Conservation (phyloP, 2,329 filamentous ascomycete genomes). For the Cadophora gregata region DNA sequence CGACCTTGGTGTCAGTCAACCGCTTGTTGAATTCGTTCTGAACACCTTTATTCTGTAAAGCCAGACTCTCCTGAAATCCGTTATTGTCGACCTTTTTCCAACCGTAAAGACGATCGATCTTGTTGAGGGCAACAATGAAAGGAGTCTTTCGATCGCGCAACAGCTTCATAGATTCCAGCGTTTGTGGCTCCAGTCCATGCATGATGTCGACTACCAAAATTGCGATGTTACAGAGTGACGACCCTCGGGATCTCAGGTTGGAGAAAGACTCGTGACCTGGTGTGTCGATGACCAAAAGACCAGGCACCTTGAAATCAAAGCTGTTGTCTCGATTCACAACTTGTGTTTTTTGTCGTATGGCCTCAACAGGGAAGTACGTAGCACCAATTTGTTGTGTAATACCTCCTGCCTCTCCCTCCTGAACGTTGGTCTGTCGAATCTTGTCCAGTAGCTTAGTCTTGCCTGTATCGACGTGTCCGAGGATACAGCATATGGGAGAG, state of each 20-base stretch:
- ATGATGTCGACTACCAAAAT: slow-evolving; percentile 99
- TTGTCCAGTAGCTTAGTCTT: slow-evolving; percentile 99
- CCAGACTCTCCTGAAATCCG: slow-evolving; percentile 91
- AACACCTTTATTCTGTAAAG: slow-evolving; percentile 88
- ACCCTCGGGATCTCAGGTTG: slow-evolving; percentile 94
- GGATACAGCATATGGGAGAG: slow-evolving; percentile 98
- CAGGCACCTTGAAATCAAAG: slow-evolving; percentile 97
- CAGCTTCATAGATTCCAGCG: slow-evolving; percentile 94
- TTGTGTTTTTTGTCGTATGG: slow-evolving; percentile 87
- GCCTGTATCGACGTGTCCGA: slow-evolving; percentile 99
- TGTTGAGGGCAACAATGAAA: slow-evolving; percentile 98
- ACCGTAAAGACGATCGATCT: slow-evolving; percentile 98
- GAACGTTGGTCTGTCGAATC: slow-evolving; percentile 97
- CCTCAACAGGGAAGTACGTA: slow-evolving; percentile 97
- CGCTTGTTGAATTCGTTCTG: slow-evolving; percentile 94
- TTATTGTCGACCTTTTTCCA: slow-evolving; percentile 99
- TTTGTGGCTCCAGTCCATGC: slow-evolving; percentile 98
- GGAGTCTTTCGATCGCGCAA: slow-evolving; percentile 93
- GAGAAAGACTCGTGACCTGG: slow-evolving; percentile 99
- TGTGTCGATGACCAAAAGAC: slow-evolving; percentile 95
- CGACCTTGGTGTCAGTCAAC: slow-evolving; percentile 88
- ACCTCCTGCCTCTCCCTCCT: slow-evolving; percentile 98
- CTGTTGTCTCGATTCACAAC: slow-evolving; percentile 90
- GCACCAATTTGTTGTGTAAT: slow-evolving; percentile 99
- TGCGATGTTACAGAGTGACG: slow-evolving; percentile 98